Percentiles rank a stretch among this genome's conserved stretches.
Evolutionary conservation across 805 yeast genomes (phyloP).

Genomic region (Candida ascalaphidarum): DNA sequence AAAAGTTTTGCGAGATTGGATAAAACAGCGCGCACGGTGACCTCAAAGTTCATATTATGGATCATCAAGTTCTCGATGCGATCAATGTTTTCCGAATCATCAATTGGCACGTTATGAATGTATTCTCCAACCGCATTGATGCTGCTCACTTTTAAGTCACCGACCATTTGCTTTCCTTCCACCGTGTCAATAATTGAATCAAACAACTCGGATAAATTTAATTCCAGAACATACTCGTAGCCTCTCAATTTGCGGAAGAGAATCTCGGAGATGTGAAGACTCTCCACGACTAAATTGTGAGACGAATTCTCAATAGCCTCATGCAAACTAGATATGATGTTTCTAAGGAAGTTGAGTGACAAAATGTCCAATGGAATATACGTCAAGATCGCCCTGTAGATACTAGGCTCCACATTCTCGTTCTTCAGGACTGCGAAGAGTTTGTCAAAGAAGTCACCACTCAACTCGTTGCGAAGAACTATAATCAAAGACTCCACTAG

Average conservation of each 20-base stretch:
- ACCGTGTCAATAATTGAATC: constrained; percentile 10
- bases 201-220: constrained; percentile 6
- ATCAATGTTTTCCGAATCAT: constrained; percentile 3
- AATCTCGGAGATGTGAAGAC: constrained; percentile 13
- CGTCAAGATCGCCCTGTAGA: constrained; percentile 16
- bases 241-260: constrained; percentile 8
- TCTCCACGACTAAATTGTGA: constrained; percentile 19
- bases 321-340: constrained; percentile 15
- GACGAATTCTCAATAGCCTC: constrained; percentile 14
- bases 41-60: constrained; percentile 17
- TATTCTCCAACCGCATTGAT: constrained; percentile 16
- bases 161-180: constrained; percentile 15
- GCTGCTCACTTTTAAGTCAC: constrained; percentile 20
- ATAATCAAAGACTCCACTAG: constrained; percentile 20
- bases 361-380: constrained; percentile 7
- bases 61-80: constrained; percentile 11
- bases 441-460: constrained; percentile 8
- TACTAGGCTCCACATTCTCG: too few species aligned
- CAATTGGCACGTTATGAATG: constrained; percentile 4
- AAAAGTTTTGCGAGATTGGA: constrained; percentile 14
- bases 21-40: constrained; percentile 15
- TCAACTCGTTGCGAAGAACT: constrained; percentile 8
- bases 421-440: constrained; percentile 9
- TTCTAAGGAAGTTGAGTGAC: constrained; percentile 9
- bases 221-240: neutral